Evolutionary conservation across 2,329 filamentous ascomycete genomes (phyloP).

Genomic region (Stylonectria norvegica): DNA sequence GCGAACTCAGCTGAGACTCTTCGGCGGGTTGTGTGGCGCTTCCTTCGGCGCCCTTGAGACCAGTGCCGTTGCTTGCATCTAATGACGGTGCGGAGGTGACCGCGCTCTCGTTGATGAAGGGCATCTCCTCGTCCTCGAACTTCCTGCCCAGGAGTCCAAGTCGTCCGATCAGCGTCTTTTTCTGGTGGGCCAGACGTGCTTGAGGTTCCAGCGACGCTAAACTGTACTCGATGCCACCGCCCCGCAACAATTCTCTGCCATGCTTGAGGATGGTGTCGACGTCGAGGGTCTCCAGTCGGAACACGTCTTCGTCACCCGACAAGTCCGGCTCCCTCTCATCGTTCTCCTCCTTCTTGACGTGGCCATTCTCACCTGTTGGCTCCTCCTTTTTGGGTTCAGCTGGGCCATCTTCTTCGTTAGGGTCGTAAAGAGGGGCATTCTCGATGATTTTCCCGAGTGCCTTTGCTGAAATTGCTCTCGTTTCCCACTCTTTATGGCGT

Average conservation of each 20-base stretch:
- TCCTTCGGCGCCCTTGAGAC: constrained; percentile 34
- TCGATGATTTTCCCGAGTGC: constrained; percentile 92
- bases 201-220: constrained; percentile 78
- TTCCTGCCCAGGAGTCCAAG: constrained; percentile 82
- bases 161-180: constrained; percentile 78
- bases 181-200: constrained; percentile 78
- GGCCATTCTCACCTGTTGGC: constrained; percentile 32
- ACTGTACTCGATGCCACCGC: constrained; percentile 80
- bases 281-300: constrained; percentile 72
- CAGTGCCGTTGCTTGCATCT: constrained; percentile 38
- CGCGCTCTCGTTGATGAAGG: constrained; percentile 48
- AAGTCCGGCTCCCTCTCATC: constrained; percentile 42
- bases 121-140: constrained; percentile 77
- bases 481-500: constrained; percentile 95
- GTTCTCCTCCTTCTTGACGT: constrained; percentile 61
- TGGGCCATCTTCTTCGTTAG: constrained; percentile 68
- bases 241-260: constrained; percentile 80
- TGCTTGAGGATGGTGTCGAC: constrained; percentile 75
- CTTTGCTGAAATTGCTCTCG: constrained; percentile 85
- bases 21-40: constrained; percentile 47
- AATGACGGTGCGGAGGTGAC: constrained; percentile 43
- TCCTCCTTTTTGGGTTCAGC: constrained; percentile 40
- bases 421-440: constrained; percentile 83
- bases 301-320: constrained; percentile 58
- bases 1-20: constrained; percentile 76